Percentiles rank a stretch among this genome's conserved stretches.
Conservation (phyloP, 2,329 filamentous ascomycete species). For the Fusarium sp. region DNA sequence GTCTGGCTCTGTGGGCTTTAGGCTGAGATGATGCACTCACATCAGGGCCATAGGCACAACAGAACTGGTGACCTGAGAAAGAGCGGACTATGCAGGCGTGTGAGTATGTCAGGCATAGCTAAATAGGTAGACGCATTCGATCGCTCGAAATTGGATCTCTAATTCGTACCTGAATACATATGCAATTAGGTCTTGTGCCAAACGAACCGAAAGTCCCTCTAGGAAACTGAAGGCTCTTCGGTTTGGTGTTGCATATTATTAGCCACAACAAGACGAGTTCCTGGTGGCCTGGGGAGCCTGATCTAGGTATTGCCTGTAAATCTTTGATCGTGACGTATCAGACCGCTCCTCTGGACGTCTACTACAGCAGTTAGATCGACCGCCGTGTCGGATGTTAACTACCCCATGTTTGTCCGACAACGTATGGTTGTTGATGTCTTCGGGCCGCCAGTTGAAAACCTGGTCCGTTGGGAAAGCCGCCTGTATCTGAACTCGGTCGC, state of each 20-base stretch:
- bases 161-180: constrained; percentile 25
- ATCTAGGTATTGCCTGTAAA: constrained; percentile 1
- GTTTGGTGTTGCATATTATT: background rate
- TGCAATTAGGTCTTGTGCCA: constrained; percentile 19
- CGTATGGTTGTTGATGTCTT: constrained; percentile 26
- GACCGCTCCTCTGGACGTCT: constrained; percentile 6
- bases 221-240: constrained; percentile 30
- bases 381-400: constrained; percentile 16
- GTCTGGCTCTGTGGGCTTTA: constrained; percentile 26
- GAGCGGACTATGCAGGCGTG: constrained; percentile 5
- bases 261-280: constrained; percentile 16
- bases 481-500: constrained; percentile 1
- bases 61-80: constrained; percentile 34
- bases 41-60: constrained; percentile 9
- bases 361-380: background rate
- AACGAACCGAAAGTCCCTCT: constrained; percentile 5
- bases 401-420: constrained; percentile 10
- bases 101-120: constrained; percentile 6
- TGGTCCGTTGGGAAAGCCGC: constrained; percentile 7
- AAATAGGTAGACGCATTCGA: constrained; percentile 4
- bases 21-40: constrained; percentile 9
- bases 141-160: constrained; percentile 2
- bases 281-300: constrained; percentile 5
- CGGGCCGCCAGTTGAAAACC: constrained; percentile 20
- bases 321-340: constrained; percentile 6